phyloP scores from a whole-genome alignment of 2,329 filamentous ascomycete genomes.

The Lecanosticta acicola region DNA sequence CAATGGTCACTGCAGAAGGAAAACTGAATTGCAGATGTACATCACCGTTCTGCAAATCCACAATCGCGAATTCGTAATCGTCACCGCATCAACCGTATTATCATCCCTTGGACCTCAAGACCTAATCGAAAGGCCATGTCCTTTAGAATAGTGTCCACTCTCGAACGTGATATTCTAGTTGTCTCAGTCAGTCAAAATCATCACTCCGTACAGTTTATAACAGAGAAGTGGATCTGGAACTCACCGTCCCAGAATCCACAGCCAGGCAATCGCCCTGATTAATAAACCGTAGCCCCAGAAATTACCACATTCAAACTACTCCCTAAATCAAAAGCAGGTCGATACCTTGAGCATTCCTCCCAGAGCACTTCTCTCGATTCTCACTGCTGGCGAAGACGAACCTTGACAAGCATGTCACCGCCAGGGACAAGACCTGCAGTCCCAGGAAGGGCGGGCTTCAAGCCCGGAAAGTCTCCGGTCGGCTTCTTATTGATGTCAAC shows the following conservation, averaged over 20 bases:
- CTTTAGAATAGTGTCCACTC: slow-evolving; percentile 18
- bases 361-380: background rate
- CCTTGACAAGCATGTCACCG: slow-evolving; percentile 25
- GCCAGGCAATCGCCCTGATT: slow-evolving; percentile 31
- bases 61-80: slow-evolving; percentile 39
- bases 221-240: background rate
- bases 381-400: slow-evolving; percentile 4
- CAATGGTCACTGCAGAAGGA: too few relatives aligned
- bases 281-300: slow-evolving; percentile 22
- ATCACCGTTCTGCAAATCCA: slow-evolving; percentile 45
- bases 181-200: slow-evolving; percentile 24
- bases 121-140: slow-evolving; percentile 17
- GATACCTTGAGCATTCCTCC: too few relatives aligned
- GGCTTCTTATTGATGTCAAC: slow-evolving; percentile 21
- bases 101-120: slow-evolving; percentile 48
- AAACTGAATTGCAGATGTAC: too few relatives aligned
- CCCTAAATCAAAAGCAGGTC: slow-evolving; percentile 27
- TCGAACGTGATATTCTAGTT: slow-evolving; percentile 30
- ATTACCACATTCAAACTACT: slow-evolving; percentile 22
- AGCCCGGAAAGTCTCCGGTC: slow-evolving; percentile 19
- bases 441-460: slow-evolving; percentile 20
- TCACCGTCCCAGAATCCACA: slow-evolving; percentile 32
- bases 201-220: slow-evolving; percentile 33
- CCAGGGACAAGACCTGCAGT: slow-evolving; percentile 24
- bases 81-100: slow-evolving; percentile 47